A percentile compares a stretch with the other conserved stretches of the same genome.
Conservation (phyloP, 495 filamentous ascomycete genomes). For the Astrothelium macrocarpum region DNA sequence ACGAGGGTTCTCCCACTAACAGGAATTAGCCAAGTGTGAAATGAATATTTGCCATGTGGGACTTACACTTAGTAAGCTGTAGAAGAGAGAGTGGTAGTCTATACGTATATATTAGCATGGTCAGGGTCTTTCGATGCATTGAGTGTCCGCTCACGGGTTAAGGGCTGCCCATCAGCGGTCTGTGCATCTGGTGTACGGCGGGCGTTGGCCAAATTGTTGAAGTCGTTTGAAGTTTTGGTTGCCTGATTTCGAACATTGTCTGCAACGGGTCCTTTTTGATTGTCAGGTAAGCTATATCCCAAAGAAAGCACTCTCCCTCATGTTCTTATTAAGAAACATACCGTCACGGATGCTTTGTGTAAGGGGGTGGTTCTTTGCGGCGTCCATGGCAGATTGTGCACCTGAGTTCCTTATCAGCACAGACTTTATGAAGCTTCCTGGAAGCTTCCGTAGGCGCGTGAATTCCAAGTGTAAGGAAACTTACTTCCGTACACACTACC, state of each 20-base stretch:
- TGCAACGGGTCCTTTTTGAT: conserved; percentile 56
- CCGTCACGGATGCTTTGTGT: conserved; percentile 25
- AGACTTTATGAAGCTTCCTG: neutral
- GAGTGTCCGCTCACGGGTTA: conserved; percentile 58
- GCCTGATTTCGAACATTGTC: conserved; percentile 66
- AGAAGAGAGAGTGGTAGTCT: conserved; percentile 94
- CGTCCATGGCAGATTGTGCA: conserved; percentile 32
- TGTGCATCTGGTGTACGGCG: conserved; percentile 57
- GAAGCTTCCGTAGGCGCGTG: neutral
- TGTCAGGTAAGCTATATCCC: neutral
- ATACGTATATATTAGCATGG: conserved; percentile 16
- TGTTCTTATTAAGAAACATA: conserved; percentile 5
- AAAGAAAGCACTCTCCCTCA: conserved; percentile 3
- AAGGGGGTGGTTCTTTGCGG: conserved; percentile 30
- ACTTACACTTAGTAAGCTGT: conserved; percentile 69
- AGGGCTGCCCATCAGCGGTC: conserved; percentile 71
- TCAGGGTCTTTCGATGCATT: neutral
- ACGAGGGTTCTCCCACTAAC: conserved; percentile 59
- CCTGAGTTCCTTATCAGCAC: conserved; percentile 17
- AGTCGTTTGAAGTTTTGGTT: conserved; percentile 60
- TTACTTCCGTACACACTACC: conserved; percentile 28
- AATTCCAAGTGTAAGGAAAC: conserved; percentile 7
- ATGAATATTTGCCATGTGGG: conserved; percentile 10
- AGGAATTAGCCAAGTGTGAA: conserved; percentile 24
- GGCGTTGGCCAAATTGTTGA: conserved; percentile 63